Evolutionary conservation across 306 rosid species (phyloP).

Genomic region (Dryas drummondii): DNA sequence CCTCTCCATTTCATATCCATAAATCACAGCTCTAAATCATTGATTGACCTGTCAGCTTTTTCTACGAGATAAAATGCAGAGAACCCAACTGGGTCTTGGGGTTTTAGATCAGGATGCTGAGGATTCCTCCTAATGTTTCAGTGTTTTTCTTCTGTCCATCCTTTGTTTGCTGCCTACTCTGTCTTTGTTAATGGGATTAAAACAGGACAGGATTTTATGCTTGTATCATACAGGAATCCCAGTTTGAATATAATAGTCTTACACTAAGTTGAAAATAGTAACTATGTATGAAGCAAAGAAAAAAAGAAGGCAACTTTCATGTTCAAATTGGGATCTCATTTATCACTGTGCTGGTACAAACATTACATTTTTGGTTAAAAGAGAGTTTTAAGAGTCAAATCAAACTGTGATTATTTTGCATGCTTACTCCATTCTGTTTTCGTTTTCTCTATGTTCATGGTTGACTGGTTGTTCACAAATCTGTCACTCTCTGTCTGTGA

Average conservation of each 20-base stretch:
- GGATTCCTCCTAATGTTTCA: neutral
- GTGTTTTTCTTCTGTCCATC: neutral
- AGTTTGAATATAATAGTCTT: neutral
- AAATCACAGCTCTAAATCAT: no score
- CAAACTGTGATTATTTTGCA: no score
- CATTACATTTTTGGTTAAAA: no score
- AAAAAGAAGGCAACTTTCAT: neutral
- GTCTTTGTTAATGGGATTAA: neutral
- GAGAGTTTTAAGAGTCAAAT: no score
- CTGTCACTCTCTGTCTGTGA: no score
- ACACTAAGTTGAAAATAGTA: neutral
- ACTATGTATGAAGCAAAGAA: neutral
- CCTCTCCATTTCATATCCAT: neutral
- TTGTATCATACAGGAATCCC: neutral
- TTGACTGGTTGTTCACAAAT: no score
- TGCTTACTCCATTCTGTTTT: no score
- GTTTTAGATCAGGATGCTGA: neutral
- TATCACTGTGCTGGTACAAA: no score
- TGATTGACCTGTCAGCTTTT: neutral
- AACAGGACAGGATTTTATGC: neutral
- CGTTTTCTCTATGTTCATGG: no score
- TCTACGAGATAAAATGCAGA: neutral
- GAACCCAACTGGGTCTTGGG: neutral
- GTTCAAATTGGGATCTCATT: no score
- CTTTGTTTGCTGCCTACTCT: neutral